Conservation (phyloP, 2,329 filamentous ascomycete genomes). For the Penicillium crustosum region DNA sequence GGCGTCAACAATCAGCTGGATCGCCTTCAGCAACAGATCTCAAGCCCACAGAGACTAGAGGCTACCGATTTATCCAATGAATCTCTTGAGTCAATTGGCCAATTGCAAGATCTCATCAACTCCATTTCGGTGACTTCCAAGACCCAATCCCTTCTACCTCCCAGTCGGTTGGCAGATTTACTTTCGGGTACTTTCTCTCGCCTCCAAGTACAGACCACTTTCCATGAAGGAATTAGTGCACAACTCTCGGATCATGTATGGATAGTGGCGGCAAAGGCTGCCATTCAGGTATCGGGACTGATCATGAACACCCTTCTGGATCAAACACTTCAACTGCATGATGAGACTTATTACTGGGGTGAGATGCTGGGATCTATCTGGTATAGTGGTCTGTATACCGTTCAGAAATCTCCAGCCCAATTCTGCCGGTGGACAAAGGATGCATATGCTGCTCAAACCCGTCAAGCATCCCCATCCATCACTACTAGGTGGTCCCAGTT, state of each 20-base stretch:
- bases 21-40: constrained; percentile 51
- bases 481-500: constrained; percentile 60
- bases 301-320: constrained; percentile 75
- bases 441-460: constrained; percentile 53
- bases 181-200: constrained; percentile 54
- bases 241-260: constrained; percentile 83
- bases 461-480: constrained; percentile 28
- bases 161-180: constrained; percentile 60
- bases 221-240: constrained; percentile 34
- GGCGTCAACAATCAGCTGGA: constrained; percentile 60
- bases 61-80: constrained; percentile 25
- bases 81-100: constrained; percentile 35
- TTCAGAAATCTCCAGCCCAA: constrained; percentile 79
- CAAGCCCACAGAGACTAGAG: constrained; percentile 11
- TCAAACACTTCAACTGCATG: constrained; percentile 76
- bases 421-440: constrained; percentile 71
- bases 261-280: constrained; percentile 86
- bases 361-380: constrained; percentile 76
- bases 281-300: constrained; percentile 83
- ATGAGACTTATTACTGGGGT: constrained; percentile 96
- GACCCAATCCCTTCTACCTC: constrained; percentile 61
- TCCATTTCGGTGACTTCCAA: constrained; percentile 68
- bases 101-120: constrained; percentile 68
- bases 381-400: constrained; percentile 76
- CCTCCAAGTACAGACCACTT: constrained; percentile 18